These are phyloP conservation scores for Arthrobotrys musiformis DNA, from an alignment of 2,329 filamentous ascomycete species.

Conservation along the genomic window DNA sequence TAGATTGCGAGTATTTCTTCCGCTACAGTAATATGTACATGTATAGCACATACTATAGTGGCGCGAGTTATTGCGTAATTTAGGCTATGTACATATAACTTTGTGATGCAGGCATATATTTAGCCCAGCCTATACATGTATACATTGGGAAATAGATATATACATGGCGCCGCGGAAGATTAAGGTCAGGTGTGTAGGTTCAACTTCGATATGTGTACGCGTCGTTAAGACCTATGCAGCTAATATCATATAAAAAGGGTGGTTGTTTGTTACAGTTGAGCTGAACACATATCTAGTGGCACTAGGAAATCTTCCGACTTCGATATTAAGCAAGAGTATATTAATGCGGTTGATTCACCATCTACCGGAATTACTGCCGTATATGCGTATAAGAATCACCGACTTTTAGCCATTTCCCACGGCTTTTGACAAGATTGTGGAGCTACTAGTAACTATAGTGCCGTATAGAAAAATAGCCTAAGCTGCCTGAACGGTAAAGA, in stretches of 20 bases:
- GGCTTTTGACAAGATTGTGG: background rate
- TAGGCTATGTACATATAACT: too few relatives aligned
- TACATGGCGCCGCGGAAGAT: constrained; percentile 20
- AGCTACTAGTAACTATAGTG: background rate
- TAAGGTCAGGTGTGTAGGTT: constrained; percentile 18
- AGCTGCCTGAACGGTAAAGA: background rate
- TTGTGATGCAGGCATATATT: too few relatives aligned
- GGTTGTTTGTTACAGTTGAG: constrained; percentile 9
- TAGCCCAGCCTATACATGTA: background rate
- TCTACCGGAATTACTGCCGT: constrained; percentile 14
- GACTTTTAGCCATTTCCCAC: constrained; percentile 17
- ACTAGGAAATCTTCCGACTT: constrained; percentile 21
- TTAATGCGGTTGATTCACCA: background rate
- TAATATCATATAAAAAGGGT: too few relatives aligned
- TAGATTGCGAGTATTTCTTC: too few relatives aligned
- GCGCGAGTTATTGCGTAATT: too few relatives aligned
- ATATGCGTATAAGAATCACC: constrained; percentile 22
- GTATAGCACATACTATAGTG: too few relatives aligned
- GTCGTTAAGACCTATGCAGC: background rate
- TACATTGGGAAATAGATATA: constrained; percentile 32
- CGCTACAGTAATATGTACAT: too few relatives aligned
- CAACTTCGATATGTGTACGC: constrained; percentile 13
- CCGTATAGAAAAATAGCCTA: background rate
- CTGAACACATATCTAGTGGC: background rate
- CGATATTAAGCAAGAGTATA: constrained; percentile 26